These are phyloP conservation scores for Paecilomyces dactylethromorphus DNA, from an alignment of 2,329 filamentous ascomycete species.

Conservation along the genomic window DNA sequence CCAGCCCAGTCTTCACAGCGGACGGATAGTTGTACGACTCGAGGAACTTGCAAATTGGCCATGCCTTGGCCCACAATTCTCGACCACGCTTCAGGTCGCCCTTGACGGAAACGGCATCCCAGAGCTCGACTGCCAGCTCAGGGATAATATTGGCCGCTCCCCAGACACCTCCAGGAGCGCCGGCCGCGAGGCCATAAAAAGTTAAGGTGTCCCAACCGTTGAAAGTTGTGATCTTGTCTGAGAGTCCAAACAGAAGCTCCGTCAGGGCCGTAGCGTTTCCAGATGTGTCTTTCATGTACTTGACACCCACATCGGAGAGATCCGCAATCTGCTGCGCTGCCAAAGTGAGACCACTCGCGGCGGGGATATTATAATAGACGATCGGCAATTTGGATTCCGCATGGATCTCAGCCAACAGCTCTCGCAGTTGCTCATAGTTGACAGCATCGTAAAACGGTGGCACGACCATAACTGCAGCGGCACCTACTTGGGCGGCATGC, in stretches of 20 bases:
- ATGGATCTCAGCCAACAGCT: slow-evolving; percentile 37
- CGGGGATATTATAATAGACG: slow-evolving; percentile 48
- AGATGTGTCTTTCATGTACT: slow-evolving; percentile 48
- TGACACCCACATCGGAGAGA: slow-evolving; percentile 41
- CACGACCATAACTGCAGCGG: slow-evolving; percentile 43
- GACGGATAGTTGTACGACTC: slow-evolving; percentile 44
- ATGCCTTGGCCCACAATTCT: slow-evolving; percentile 45
- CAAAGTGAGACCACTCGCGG: slow-evolving; percentile 39
- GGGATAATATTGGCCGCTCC: slow-evolving; percentile 47
- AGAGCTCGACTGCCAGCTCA: slow-evolving; percentile 43
- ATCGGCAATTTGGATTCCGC: slow-evolving; percentile 37
- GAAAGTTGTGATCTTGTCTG: slow-evolving; percentile 40
- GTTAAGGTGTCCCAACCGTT: slow-evolving; percentile 51
- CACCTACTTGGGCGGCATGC: slow-evolving; percentile 35
- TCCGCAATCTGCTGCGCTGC: slow-evolving; percentile 38
- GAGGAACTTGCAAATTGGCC: slow-evolving; percentile 45
- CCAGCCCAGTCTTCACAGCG: slow-evolving; percentile 46
- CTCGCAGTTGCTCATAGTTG: slow-evolving; percentile 33
- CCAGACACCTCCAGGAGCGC: slow-evolving; percentile 46
- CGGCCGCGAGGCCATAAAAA: slow-evolving; percentile 47
- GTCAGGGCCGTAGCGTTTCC: slow-evolving; percentile 46
- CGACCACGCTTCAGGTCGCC: slow-evolving; percentile 38
- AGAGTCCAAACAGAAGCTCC: slow-evolving; percentile 41
- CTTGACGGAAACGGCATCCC: slow-evolving; percentile 40
- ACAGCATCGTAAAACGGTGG: slow-evolving; percentile 46